phyloP scores from a whole-genome alignment of 768 basidiomycete species.

The Tephrocybe sp. region DNA sequence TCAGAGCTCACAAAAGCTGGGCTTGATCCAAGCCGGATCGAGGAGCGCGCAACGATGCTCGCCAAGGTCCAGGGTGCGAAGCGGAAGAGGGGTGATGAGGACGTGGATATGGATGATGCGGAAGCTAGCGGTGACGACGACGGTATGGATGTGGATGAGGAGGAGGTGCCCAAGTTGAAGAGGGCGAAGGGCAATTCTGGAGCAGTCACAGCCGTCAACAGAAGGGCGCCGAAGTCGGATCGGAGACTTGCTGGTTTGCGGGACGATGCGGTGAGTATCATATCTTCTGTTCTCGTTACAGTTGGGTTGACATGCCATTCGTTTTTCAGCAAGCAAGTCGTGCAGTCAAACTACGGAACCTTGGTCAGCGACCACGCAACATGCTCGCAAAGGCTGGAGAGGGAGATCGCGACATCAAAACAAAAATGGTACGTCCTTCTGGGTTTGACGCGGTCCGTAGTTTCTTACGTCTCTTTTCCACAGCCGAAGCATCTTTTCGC shows the following conservation, averaged over 20 bases:
- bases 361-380: constrained; percentile 85
- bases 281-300: background rate
- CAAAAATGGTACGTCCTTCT: constrained; percentile 67
- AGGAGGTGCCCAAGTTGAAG: constrained; percentile 49
- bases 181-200: constrained; percentile 63
- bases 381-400: constrained; percentile 90
- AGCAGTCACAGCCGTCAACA: constrained; percentile 43
- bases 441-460: constrained; percentile 5
- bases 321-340: constrained; percentile 68
- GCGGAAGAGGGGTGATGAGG: constrained; percentile 64
- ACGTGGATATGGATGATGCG: constrained; percentile 60
- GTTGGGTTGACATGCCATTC: constrained; percentile 10
- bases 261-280: constrained; percentile 58
- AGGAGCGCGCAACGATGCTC: constrained; percentile 83
- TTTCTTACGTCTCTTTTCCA: constrained; percentile 8
- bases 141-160: constrained; percentile 49
- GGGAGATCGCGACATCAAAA: constrained; percentile 75
- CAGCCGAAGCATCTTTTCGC: constrained; percentile 86
- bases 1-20: constrained; percentile 83
- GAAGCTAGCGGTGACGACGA: constrained; percentile 42
- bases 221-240: constrained; percentile 65
- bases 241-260: constrained; percentile 78
- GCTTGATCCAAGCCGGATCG: constrained; percentile 81
- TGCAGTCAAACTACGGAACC: constrained; percentile 79
- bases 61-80: constrained; percentile 72